A percentile compares a stretch with the other conserved stretches of the same genome.
These are phyloP conservation scores for Bonnemaisonia californica DNA, from an alignment of 31 red algal species.

Conservation along the genomic window DNA sequence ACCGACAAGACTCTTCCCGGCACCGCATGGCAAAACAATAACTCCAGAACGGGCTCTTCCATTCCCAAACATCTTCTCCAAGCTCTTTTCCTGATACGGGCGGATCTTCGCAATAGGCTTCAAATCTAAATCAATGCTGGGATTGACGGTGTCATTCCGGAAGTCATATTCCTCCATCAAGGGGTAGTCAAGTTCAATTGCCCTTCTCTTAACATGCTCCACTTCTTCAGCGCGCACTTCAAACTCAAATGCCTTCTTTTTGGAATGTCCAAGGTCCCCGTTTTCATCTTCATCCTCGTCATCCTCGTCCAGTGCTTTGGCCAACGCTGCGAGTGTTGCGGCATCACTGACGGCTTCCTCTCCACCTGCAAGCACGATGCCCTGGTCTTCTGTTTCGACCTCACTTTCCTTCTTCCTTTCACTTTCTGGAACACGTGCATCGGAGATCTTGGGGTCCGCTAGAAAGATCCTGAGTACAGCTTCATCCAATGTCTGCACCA, in stretches of 20 bases:
- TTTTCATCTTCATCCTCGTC: constrained; percentile 63
- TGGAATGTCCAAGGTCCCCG: constrained; percentile 8
- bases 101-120: constrained; percentile 92
- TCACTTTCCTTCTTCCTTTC: constrained; percentile 28
- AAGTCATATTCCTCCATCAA: constrained; percentile 99
- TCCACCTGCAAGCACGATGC: constrained; percentile 50
- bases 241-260: constrained; percentile 70
- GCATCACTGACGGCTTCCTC: constrained; percentile 73
- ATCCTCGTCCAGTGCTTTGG: constrained; percentile 63
- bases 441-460: constrained; percentile 61
- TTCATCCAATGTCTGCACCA: constrained; percentile 79
- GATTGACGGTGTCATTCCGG: constrained; percentile 85
- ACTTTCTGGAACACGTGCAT: constrained; percentile 60
- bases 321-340: constrained; percentile 42
- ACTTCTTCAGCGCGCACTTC: constrained; percentile 84
- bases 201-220: constrained; percentile 87
- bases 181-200: constrained; percentile 92
- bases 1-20: constrained; percentile 94
- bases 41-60: constrained; percentile 92
- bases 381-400: constrained; percentile 49
- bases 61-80: constrained; percentile 99
- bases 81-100: constrained; percentile 95
- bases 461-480: constrained; percentile 71
- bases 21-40: constrained; percentile 95
- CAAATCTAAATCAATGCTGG: constrained; percentile 84